Evolutionary conservation across 139 green algal genomes (phyloP).

Genomic region (Chlamydomonas schloesseri): DNA sequence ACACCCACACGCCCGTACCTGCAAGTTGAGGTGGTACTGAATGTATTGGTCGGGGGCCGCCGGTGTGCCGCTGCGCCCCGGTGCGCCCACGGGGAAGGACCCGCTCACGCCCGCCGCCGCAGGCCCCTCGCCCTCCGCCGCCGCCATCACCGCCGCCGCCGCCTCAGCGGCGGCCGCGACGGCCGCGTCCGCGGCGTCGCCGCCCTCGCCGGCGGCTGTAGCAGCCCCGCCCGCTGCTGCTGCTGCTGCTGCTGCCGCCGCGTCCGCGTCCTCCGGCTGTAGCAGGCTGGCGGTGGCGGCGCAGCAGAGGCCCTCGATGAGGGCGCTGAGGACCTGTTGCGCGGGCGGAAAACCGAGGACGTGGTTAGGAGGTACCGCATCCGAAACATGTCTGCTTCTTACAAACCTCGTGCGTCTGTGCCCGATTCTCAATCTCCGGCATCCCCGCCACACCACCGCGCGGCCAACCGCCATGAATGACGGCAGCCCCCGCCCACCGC

Average conservation of each 20-base stretch:
- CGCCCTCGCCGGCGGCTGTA: background rate
- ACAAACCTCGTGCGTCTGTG: too few species aligned
- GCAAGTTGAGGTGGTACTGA: conserved; percentile 35
- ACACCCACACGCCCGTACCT: background rate
- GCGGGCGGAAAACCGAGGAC: too few species aligned
- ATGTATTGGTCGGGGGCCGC: conserved; percentile 33
- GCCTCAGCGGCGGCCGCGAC: background rate
- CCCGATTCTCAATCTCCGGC: too few species aligned
- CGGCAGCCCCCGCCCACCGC: too few species aligned
- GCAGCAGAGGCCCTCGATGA: conserved; percentile 40
- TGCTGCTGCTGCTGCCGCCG: background rate
- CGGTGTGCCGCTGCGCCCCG: background rate
- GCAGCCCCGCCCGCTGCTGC: background rate
- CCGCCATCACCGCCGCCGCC: background rate
- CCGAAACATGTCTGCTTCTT: too few species aligned
- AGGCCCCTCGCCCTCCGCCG: too few species aligned
- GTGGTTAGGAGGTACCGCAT: too few species aligned
- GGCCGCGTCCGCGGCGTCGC: background rate
- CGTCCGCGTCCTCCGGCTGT: background rate
- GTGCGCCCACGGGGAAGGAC: background rate
- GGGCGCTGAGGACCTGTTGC: background rate
- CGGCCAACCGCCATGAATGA: too few species aligned
- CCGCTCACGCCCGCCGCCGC: background rate
- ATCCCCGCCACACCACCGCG: too few species aligned
- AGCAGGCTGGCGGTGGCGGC: background rate